Conservation (phyloP, 2,329 filamentous ascomycete genomes). For the Penicillium rolfsii region DNA sequence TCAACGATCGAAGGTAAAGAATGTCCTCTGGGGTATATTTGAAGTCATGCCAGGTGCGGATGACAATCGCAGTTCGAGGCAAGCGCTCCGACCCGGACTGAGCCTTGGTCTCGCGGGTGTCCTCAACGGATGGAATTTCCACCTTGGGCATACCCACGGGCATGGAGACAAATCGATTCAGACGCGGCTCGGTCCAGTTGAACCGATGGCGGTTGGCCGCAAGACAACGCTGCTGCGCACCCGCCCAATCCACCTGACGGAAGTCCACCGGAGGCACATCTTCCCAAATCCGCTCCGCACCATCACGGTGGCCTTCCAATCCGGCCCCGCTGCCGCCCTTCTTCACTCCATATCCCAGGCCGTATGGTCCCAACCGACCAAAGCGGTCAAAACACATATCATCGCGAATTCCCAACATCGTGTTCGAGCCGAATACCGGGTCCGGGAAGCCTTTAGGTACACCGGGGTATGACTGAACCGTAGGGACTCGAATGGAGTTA, state of each 20-base stretch:
- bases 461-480: slow-evolving; percentile 73
- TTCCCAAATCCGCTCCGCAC: slow-evolving; percentile 77
- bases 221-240: slow-evolving; percentile 74
- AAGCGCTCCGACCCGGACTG: slow-evolving; percentile 35
- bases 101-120: slow-evolving; percentile 27
- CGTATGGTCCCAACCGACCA: slow-evolving; percentile 85
- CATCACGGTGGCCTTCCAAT: slow-evolving; percentile 79
- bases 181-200: slow-evolving; percentile 43
- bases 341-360: slow-evolving; percentile 78
- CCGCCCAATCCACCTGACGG: slow-evolving; percentile 74
- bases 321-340: slow-evolving; percentile 84
- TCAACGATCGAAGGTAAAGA: slow-evolving; percentile 78
- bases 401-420: slow-evolving; percentile 74
- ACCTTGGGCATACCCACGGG: slow-evolving; percentile 33
- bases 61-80: slow-evolving; percentile 71
- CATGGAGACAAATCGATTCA: slow-evolving; percentile 42
- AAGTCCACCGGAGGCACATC: slow-evolving; percentile 74
- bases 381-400: slow-evolving; percentile 93
- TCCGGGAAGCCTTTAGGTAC: slow-evolving; percentile 83
- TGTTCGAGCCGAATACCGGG: slow-evolving; percentile 82
- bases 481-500: slow-evolving; percentile 66
- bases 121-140: slow-evolving; percentile 22
- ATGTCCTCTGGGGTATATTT: slow-evolving; percentile 76
- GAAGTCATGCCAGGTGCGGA: slow-evolving; percentile 80
- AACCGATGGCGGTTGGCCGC: slow-evolving; percentile 72